Evolutionary conservation across 1,139 yeast species (phyloP), one percentile per base, ranked within the genome.

Genomic region (Kodamaea anthophila): DNA sequence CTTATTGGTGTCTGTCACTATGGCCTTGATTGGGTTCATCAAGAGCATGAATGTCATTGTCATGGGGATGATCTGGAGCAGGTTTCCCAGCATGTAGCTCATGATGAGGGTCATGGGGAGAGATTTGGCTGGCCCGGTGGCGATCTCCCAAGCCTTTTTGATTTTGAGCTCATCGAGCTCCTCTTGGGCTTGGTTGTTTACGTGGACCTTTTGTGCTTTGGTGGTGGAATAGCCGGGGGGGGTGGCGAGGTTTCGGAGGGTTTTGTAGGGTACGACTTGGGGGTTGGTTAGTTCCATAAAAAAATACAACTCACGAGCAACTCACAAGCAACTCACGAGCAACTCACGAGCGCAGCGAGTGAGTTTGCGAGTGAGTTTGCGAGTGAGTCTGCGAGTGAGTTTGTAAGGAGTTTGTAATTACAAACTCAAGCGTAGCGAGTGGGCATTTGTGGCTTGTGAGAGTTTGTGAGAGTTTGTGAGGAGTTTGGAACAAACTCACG

Each of bases 21-120:
- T 77, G 19, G 94, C 85, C 45, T 75, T 79, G 23, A 85, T 46
- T 0, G 97, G 94, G 26, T 76, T 79, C 43, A 80, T 71, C 41
- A 91, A 74, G 46, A 91, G 64, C 86, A 82, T 85, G 23, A 84
- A 56, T 0, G 96, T 83, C 85, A 87, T 88, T 58, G 87, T 81
- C 33, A 91, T 81, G 4, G 96, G 93, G 36, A 91, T 87, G 40
- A 91, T 70, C 47, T 91, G 97, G 16, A 91, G 60, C 5, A 94
- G 77, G 46, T 83, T 82, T 18, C 98, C 98, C 2, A 96, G 77
- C 87, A 91, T 85, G 55, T 86, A 91, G 37, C 88, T 77, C 95
- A 91, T 86, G 33, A 86, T 61, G 35, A 83, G 53, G 46, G 86
- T 91, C 94, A 87, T 83, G 4, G 96, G 95, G 16, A 91, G 62